These are phyloP conservation scores for Aspergillus ustus DNA, from an alignment of 2,329 filamentous ascomycete species.

Conservation along the genomic window DNA sequence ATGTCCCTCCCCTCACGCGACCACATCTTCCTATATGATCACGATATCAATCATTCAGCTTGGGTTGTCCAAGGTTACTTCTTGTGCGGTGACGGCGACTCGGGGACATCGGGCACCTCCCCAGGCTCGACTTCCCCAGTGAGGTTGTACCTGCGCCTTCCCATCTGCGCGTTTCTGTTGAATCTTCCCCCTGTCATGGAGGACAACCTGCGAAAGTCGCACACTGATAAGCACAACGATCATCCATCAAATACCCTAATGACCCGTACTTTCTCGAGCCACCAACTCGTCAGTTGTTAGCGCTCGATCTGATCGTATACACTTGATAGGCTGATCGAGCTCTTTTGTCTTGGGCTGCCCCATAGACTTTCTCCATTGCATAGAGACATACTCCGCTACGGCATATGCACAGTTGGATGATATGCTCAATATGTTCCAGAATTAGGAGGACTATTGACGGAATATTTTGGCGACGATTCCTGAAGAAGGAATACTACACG, in stretches of 20 bases:
- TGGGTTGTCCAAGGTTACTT: constrained; percentile 4
- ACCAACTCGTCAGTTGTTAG: not conserved
- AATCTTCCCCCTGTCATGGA: not conserved
- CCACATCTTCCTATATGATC: not conserved
- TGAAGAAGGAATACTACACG: no score
- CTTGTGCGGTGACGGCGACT: constrained; percentile 8
- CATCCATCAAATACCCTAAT: not conserved
- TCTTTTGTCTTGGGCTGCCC: no score
- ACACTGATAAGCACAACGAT: not conserved
- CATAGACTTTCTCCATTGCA: no score
- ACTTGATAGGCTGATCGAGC: not conserved
- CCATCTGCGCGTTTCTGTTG: not conserved
- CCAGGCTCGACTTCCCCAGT: constrained; percentile 1
- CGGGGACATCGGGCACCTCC: constrained; percentile 12
- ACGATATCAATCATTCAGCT: not conserved
- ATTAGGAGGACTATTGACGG: no score
- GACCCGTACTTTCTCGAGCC: not conserved
- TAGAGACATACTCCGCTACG: no score
- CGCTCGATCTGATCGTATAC: constrained; percentile 11
- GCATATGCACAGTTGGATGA: no score
- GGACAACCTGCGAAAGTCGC: not conserved
- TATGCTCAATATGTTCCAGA: no score
- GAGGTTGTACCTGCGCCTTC: constrained; percentile 6
- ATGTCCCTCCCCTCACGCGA: not conserved
- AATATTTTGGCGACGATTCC: no score